A percentile compares a stretch with the other conserved stretches of the same genome.
These are phyloP conservation scores for Crucibulum laeve DNA, from an alignment of 768 basidiomycete genomes.

Conservation along the genomic window DNA sequence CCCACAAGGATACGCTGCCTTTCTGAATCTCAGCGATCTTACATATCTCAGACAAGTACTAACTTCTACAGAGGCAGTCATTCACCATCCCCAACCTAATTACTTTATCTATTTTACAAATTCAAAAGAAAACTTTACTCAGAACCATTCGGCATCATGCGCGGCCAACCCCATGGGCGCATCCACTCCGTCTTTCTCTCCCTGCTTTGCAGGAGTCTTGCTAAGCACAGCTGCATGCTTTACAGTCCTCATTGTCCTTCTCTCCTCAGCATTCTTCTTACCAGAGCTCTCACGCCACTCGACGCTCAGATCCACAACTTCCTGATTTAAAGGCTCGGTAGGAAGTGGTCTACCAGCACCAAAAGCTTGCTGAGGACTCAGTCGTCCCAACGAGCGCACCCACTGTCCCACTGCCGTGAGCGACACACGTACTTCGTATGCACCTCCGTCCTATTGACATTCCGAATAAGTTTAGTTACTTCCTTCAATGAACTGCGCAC, in stretches of 20 bases:
- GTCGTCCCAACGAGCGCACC: constrained; percentile 49
- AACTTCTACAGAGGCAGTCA: too few species aligned
- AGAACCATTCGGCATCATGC: constrained; percentile 18
- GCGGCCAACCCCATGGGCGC: constrained; percentile 24
- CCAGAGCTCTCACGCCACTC: constrained; percentile 19
- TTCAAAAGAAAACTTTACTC: too few species aligned
- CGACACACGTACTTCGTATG: constrained; percentile 57
- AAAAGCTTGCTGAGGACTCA: constrained; percentile 37
- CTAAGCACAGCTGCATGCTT: constrained; percentile 41
- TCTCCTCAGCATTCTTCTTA: constrained; percentile 6
- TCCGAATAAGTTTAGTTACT: background rate
- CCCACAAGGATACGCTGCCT: too few species aligned
- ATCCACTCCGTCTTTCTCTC: constrained; percentile 10
- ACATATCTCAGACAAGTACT: too few species aligned
- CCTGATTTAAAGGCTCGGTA: constrained; percentile 26
- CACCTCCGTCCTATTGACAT: constrained; percentile 47
- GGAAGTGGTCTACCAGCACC: constrained; percentile 36
- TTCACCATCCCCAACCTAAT: too few species aligned
- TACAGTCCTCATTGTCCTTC: constrained; percentile 33
- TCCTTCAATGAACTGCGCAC: background rate
- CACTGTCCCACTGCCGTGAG: constrained; percentile 53
- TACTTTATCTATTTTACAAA: too few species aligned
- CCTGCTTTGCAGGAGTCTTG: constrained; percentile 36
- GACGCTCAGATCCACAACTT: constrained; percentile 28
- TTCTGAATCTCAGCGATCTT: too few species aligned